Percentiles rank a stretch among this genome's conserved stretches.
Evolutionary conservation across 2,329 filamentous ascomycete species (phyloP).

Genomic region (Chrysoporthe deuterocubensis): DNA sequence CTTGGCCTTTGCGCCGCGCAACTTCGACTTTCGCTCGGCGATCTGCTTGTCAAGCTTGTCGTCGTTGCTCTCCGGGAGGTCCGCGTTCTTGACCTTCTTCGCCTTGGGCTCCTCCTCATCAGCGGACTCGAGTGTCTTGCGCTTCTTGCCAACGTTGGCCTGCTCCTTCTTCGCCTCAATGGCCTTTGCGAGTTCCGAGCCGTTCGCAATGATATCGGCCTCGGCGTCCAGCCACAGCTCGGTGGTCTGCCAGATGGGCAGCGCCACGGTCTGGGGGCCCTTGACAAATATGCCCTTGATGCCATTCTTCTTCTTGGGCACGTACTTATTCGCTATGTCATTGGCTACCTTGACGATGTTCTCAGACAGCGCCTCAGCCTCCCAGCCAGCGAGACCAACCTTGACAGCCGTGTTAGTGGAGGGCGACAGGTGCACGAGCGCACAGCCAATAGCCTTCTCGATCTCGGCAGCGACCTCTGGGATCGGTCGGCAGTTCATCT

Average conservation of each 20-base stretch:
- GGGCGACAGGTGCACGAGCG: constrained; percentile 79
- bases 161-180: constrained; percentile 48
- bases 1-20: constrained; percentile 63
- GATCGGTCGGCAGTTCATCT: constrained; percentile 56
- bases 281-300: constrained; percentile 88
- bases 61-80: constrained; percentile 51
- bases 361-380: constrained; percentile 74
- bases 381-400: constrained; percentile 76
- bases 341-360: constrained; percentile 77
- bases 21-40: constrained; percentile 59
- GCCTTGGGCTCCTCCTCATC: constrained; percentile 32
- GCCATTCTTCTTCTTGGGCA: constrained; percentile 87
- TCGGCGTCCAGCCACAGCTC: constrained; percentile 86
- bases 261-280: constrained; percentile 81
- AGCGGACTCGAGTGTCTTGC: constrained; percentile 51
- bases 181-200: constrained; percentile 52
- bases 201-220: constrained; percentile 69
- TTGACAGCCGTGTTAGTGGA: constrained; percentile 80
- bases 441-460: constrained; percentile 73
- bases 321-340: constrained; percentile 74
- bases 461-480: constrained; percentile 79
- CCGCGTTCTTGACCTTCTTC: constrained; percentile 34
- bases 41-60: constrained; percentile 62
- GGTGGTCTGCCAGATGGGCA: constrained; percentile 93
- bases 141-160: constrained; percentile 68